Base-by-base conservation (phyloP, 345 rosid species). In the Melaleuca alternifolia region DNA sequence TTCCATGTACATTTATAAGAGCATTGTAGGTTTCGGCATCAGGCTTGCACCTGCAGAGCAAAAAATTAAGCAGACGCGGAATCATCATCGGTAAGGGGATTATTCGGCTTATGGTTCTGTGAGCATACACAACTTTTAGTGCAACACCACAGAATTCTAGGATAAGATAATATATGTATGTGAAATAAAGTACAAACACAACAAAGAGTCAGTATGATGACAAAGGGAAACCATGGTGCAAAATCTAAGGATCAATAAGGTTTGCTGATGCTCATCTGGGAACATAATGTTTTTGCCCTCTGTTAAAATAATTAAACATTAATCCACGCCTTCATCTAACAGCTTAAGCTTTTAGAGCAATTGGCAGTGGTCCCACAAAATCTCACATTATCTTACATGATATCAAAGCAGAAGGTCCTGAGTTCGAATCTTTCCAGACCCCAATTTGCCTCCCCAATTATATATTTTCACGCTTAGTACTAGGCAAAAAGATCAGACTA, bases 1-100 rank as follows among this genome's bases (percentile, higher is more conserved):
- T 94, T 85, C 98, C 99, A 91, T 97, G 99, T 28, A 96, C 98
- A 89, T 93, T 92, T 87, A 96, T 96, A 54, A 97, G 96, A 88
- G 99, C 98, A 89, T 96, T 92, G 88, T 94, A 97, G 61, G 98
- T 97, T 89, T 96, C 97, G 61, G 91, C 94, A 91, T 95, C 96
- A 8, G 99, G 98, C 88, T 96, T 96, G 90, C 99, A 97, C 91
- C 99, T 97, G 87, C 51, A 85, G 87, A 61, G 79, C 20, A 37
- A 11, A 71, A 71, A 71, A 46, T 71, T 18, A 71, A 71, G 79
- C 21, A 18, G 79, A 71, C 21, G 6, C 37, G 24, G 14, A 33
- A 71, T 16, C 79, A 37, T 71, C 79, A 71, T 37, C 11, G 16
- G 44, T 5, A 71, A 10, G 48, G 48, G 48, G 48, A 65, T 65